Evolutionary conservation across 202 grass and related monocot species (phyloP).

Genomic region (Hordeum pubiflorum): DNA sequence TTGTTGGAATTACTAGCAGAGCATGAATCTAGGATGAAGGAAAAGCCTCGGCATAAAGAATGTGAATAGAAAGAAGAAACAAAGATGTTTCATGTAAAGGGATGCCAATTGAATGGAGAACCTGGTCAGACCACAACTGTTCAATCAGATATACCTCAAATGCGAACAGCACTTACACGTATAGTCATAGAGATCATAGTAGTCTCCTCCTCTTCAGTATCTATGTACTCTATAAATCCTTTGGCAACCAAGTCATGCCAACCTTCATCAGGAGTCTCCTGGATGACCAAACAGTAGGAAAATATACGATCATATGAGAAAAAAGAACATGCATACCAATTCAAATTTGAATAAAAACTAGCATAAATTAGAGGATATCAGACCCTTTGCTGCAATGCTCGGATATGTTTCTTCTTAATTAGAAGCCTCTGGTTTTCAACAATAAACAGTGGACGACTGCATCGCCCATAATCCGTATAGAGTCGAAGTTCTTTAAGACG

Average conservation of each 20-base stretch:
- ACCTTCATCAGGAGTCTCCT: constrained; percentile 90
- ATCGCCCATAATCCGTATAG: constrained; percentile 96
- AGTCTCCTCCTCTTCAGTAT: constrained; percentile 96
- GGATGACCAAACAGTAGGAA: constrained; percentile 25
- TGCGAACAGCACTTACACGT: constrained; percentile 45
- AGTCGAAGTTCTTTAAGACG: constrained; percentile 87
- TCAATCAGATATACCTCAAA: neutral
- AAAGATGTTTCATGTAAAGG: neutral
- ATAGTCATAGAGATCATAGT: constrained; percentile 99
- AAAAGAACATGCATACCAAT: constrained; percentile 16
- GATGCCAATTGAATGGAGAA: neutral
- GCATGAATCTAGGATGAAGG: constrained; percentile 12
- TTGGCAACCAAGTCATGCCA: constrained; percentile 94
- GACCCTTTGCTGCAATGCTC: constrained; percentile 88
- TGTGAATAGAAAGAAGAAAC: neutral
- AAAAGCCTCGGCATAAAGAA: neutral
- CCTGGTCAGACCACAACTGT: neutral
- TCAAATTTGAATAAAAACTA: constrained; percentile 14
- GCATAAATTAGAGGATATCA: constrained; percentile 13
- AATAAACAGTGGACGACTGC: constrained; percentile 94
- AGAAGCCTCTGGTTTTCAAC: constrained; percentile 90
- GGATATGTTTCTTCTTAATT: constrained; percentile 84
- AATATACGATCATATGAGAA: constrained; percentile 28
- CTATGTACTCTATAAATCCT: constrained; percentile 96
- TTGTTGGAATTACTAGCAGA: constrained; percentile 25